Percentiles rank a stretch among this genome's conserved stretches.
These are phyloP conservation scores for Plenodomus tracheiphilus DNA, from an alignment of 2,329 filamentous ascomycete species.

Conservation along the genomic window DNA sequence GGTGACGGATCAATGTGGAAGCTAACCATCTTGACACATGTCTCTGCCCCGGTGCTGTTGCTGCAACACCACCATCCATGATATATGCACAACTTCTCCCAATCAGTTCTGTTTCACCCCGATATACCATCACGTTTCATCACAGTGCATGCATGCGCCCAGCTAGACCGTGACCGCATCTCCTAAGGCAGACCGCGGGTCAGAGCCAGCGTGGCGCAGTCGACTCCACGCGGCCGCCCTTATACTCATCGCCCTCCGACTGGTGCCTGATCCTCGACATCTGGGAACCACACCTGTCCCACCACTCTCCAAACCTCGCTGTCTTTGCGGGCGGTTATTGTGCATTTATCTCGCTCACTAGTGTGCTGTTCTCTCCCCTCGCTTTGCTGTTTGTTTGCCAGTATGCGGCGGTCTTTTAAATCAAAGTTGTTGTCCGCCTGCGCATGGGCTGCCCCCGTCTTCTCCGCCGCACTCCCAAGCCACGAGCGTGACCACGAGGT, in stretches of 20 bases:
- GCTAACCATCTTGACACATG: background rate
- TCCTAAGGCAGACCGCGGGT: constrained; percentile 24
- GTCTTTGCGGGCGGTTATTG: constrained; percentile 18
- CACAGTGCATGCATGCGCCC: constrained; percentile 15
- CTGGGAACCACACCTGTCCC: constrained; percentile 23
- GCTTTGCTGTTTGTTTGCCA: constrained; percentile 12
- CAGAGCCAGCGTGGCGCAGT: background rate
- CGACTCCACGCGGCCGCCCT: constrained; percentile 8
- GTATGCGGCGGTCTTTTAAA: constrained; percentile 37
- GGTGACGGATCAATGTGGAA: background rate
- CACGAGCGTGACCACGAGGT: constrained; percentile 11
- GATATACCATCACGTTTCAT: constrained; percentile 12
- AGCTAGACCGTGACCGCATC: constrained; percentile 20
- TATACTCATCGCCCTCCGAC: constrained; percentile 17
- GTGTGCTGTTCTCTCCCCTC: constrained; percentile 5
- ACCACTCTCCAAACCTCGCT: constrained; percentile 19
- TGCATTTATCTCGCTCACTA: constrained; percentile 5
- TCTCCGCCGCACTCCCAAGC: constrained; percentile 33
- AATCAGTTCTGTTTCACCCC: background rate
- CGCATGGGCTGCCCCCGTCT: constrained; percentile 32
- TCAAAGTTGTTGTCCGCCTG: constrained; percentile 36
- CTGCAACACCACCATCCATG: background rate
- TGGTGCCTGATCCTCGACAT: constrained; percentile 38
- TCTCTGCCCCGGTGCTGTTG: background rate
- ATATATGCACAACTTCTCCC: background rate